A percentile compares a stretch with the other conserved stretches of the same genome.
These are phyloP conservation scores for Gossypium bickii DNA, from an alignment of 345 rosid genomes.

Conservation along the genomic window DNA sequence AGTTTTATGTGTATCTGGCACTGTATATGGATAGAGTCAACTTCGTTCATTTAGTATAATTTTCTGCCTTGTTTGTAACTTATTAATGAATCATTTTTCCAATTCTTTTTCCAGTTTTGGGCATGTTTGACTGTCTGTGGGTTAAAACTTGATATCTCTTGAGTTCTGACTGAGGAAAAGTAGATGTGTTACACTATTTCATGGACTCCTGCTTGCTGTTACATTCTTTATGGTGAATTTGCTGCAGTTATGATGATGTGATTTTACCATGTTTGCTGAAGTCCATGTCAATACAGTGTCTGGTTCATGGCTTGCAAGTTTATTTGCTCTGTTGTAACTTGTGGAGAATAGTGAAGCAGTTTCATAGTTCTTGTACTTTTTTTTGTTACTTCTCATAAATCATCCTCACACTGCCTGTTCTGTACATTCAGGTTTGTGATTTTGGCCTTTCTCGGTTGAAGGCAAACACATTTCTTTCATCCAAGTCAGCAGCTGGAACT, in stretches of 20 bases:
- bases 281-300: not conserved
- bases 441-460: conserved; percentile 98
- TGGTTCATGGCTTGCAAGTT: not conserved
- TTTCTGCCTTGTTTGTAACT: not conserved
- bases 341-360: not conserved
- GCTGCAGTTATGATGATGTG: not conserved
- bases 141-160: not conserved
- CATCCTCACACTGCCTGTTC: conserved; percentile 13
- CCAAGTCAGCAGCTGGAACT: conserved; percentile 99
- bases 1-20: not conserved
- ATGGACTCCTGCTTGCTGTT: not conserved
- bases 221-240: not conserved
- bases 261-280: not conserved
- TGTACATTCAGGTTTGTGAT: conserved; percentile 74
- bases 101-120: not conserved
- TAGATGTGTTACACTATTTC: not conserved
- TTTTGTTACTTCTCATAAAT: conserved; percentile 6
- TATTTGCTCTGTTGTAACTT: not conserved
- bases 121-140: not conserved
- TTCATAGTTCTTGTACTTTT: not conserved
- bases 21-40: not conserved
- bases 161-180: not conserved
- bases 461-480: conserved; percentile 92
- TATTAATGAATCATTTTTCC: not conserved
- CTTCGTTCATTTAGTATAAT: not conserved